Percentiles rank a stretch among this genome's conserved stretches.
Conservation (phyloP, 1,284 basidiomycete genomes). For the Marasmius oreades region DNA sequence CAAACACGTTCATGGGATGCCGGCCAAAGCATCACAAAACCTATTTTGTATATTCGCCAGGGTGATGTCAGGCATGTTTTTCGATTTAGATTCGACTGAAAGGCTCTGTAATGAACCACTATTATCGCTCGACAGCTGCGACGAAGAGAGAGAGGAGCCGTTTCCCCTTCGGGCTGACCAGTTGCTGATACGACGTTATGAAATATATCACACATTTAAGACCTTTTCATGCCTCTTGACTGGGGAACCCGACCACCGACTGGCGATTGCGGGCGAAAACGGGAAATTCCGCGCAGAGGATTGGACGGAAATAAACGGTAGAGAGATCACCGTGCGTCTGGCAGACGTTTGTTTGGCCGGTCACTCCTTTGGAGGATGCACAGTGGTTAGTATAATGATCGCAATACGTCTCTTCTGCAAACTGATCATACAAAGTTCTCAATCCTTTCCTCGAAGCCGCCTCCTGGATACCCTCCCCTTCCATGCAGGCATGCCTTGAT, state of each 20-base stretch:
- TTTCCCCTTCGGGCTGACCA: slow-evolving; percentile 58
- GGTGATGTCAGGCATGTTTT: slow-evolving; percentile 46
- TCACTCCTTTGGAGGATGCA: slow-evolving; percentile 79
- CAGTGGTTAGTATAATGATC: slow-evolving; percentile 45
- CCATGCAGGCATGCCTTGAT: slow-evolving; percentile 54
- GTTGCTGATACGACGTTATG: slow-evolving; percentile 59
- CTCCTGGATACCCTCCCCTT: slow-evolving; percentile 37
- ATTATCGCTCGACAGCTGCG: slow-evolving; percentile 25
- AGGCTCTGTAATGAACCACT: not conserved
- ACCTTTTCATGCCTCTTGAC: slow-evolving; percentile 38
- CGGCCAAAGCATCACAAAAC: slow-evolving; percentile 20
- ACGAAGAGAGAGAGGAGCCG: slow-evolving; percentile 20
- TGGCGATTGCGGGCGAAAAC: slow-evolving; percentile 31
- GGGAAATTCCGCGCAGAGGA: slow-evolving; percentile 38
- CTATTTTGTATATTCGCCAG: slow-evolving; percentile 45
- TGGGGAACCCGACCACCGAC: slow-evolving; percentile 24
- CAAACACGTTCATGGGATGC: slow-evolving; percentile 30
- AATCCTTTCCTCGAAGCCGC: slow-evolving; percentile 45
- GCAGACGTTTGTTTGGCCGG: slow-evolving; percentile 54
- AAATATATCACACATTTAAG: slow-evolving; percentile 58
- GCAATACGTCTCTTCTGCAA: not conserved
- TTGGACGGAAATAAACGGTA: slow-evolving; percentile 22
- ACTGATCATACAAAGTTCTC: slow-evolving; percentile 39
- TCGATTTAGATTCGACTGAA: not conserved
- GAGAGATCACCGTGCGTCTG: slow-evolving; percentile 33